phyloP scores from a whole-genome alignment of 2,329 filamentous ascomycete genomes.

The Leptographium radiaticola region DNA sequence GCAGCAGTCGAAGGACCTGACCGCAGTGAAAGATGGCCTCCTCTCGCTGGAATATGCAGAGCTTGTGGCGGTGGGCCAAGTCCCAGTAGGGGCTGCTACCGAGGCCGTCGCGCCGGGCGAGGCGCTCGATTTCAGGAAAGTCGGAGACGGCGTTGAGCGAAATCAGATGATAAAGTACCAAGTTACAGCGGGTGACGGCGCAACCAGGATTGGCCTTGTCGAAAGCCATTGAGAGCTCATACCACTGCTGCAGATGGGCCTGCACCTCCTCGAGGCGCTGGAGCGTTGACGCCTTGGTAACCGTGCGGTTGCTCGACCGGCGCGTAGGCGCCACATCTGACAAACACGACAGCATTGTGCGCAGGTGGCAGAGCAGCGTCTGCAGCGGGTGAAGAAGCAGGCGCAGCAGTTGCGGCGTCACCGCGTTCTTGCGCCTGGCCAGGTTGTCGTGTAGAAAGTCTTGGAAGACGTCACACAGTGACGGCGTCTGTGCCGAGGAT shows the following conservation, averaged over 20 bases:
- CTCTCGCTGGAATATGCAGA: slow-evolving; percentile 49
- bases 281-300: slow-evolving; percentile 47
- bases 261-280: slow-evolving; percentile 52
- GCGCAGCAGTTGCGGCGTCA: slow-evolving; percentile 46
- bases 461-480: slow-evolving; percentile 52
- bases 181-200: slow-evolving; percentile 47
- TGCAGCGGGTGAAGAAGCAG: slow-evolving; percentile 57
- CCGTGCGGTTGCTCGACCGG: slow-evolving; percentile 26
- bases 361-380: slow-evolving; percentile 48
- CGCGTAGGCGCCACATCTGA: slow-evolving; percentile 36
- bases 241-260: slow-evolving; percentile 51
- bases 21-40: slow-evolving; percentile 56
- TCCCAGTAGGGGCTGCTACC: slow-evolving; percentile 36
- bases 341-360: slow-evolving; percentile 53
- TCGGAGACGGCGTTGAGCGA: slow-evolving; percentile 55
- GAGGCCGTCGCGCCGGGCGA: slow-evolving; percentile 48
- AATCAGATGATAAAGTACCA: slow-evolving; percentile 59
- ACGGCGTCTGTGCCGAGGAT: slow-evolving; percentile 38
- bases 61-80: slow-evolving; percentile 42
- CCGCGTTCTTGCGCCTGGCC: slow-evolving; percentile 27
- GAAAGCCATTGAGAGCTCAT: slow-evolving; percentile 46
- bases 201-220: slow-evolving; percentile 43
- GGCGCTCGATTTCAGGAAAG: slow-evolving; percentile 53
- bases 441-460: slow-evolving; percentile 54
- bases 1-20: slow-evolving; percentile 49